Conservation (phyloP, 192 early-diverging fungal genomes). For the Kappamyces sp. region DNA sequence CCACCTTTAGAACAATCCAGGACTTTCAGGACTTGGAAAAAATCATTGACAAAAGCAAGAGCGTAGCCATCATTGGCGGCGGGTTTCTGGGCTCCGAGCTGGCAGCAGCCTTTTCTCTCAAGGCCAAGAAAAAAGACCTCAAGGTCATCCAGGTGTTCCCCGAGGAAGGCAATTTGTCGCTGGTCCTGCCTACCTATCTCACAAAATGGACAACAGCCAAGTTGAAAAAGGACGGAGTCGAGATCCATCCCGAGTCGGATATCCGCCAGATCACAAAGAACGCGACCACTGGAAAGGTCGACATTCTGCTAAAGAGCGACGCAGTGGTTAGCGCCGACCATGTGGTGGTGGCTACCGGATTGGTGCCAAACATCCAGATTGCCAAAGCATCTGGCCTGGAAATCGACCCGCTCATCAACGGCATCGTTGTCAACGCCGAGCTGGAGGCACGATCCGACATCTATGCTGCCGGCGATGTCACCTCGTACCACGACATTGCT, state of each 20-base stretch:
- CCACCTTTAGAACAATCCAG: slow-evolving; percentile 52
- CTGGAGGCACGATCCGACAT: slow-evolving; percentile 58
- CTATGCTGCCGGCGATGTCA: slow-evolving; percentile 61
- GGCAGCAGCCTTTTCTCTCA: slow-evolving; percentile 38
- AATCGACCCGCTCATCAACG: slow-evolving; percentile 51
- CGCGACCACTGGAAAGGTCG: slow-evolving; percentile 28
- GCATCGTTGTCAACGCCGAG: slow-evolving; percentile 60
- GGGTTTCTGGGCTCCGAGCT: slow-evolving; percentile 64
- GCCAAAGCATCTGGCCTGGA: slow-evolving; percentile 55
- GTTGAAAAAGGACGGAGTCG: slow-evolving; percentile 44
- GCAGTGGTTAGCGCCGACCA: slow-evolving; percentile 47
- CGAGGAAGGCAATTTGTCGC: slow-evolving; percentile 55
- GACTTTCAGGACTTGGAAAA: slow-evolving; percentile 48
- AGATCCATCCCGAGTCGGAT: slow-evolving; percentile 19
- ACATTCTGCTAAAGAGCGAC: slow-evolving; percentile 36
- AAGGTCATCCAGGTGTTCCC: slow-evolving; percentile 59
- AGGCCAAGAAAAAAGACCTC: slow-evolving; percentile 25
- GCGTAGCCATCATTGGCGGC: slow-evolving; percentile 55
- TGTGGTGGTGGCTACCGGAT: slow-evolving; percentile 56
- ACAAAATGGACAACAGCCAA: slow-evolving; percentile 55
- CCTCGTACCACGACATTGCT: slow-evolving; percentile 57
- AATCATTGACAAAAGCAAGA: slow-evolving; percentile 33
- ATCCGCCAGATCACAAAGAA: slow-evolving; percentile 4
- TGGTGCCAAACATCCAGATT: slow-evolving; percentile 52
- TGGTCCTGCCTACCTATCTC: slow-evolving; percentile 57